Conservation (phyloP, 225 moss, liverwort and hornwort genomes). For the Lunularia cruciata region DNA sequence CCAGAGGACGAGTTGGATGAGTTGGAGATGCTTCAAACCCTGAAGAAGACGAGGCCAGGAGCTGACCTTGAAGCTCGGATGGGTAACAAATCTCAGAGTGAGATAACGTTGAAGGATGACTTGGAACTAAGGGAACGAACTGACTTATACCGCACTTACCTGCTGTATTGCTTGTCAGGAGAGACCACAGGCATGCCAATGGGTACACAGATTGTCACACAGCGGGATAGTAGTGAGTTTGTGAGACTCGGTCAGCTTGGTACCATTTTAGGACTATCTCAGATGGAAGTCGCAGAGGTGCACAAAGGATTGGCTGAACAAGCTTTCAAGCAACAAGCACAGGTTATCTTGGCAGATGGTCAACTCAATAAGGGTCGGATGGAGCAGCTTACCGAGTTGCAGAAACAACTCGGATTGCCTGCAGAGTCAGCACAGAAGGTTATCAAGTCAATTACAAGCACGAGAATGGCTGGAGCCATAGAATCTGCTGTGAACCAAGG, state of each 20-base stretch:
- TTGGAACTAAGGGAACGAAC: conserved; percentile 79
- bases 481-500: conserved; percentile 99
- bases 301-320: conserved; percentile 97
- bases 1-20: conserved; percentile 70
- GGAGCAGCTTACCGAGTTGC: conserved; percentile 91
- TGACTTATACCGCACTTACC: conserved; percentile 76
- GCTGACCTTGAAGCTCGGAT: conserved; percentile 84
- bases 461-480: conserved; percentile 94
- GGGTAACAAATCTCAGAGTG: conserved; percentile 88
- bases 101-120: conserved; percentile 75
- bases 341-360: conserved; percentile 96
- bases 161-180: conserved; percentile 90
- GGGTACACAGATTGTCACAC: conserved; percentile 99
- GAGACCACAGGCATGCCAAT: conserved; percentile 97
- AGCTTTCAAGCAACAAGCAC: conserved; percentile 94
- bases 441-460: conserved; percentile 82
- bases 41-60: conserved; percentile 88
- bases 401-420: conserved; percentile 91
- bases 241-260: conserved; percentile 91
- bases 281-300: conserved; percentile 84
- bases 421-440: conserved; percentile 90
- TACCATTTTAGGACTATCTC: conserved; percentile 66
- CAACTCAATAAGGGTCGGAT: conserved; percentile 87
- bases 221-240: conserved; percentile 91
- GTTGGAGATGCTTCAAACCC: conserved; percentile 77